A percentile compares a stretch with the other conserved stretches of the same genome.
Evolutionary conservation across 768 basidiomycete genomes (phyloP).

Genomic region (Butyriboletus loyo): DNA sequence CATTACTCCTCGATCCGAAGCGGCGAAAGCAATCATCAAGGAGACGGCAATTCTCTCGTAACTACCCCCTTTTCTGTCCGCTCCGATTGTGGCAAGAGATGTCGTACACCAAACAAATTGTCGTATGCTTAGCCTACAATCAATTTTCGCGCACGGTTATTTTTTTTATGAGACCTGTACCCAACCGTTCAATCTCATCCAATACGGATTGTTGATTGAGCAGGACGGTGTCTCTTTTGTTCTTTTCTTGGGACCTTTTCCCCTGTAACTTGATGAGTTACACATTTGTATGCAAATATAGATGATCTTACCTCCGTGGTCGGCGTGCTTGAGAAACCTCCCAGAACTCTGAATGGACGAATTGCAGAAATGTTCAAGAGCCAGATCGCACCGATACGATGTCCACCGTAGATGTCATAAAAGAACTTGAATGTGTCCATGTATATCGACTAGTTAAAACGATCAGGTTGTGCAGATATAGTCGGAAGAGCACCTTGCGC

Average conservation of each 20-base stretch:
- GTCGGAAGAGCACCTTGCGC: constrained; percentile 14
- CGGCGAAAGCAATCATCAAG: constrained; percentile 24
- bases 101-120: background rate
- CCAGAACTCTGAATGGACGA: constrained; percentile 74
- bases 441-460: constrained; percentile 55
- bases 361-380: constrained; percentile 64
- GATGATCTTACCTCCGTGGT: constrained; percentile 28
- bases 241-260: constrained; percentile 39
- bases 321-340: constrained; percentile 75
- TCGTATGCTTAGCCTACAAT: background rate
- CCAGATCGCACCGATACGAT: constrained; percentile 81
- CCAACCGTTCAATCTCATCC: constrained; percentile 74
- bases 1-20: constrained; percentile 31
- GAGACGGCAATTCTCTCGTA: constrained; percentile 28
- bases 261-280: constrained; percentile 16
- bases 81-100: background rate
- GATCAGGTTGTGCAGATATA: background rate
- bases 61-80: background rate
- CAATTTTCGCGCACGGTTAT: constrained; percentile 28
- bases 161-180: constrained; percentile 59
- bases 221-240: constrained; percentile 54
- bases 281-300: background rate
- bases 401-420: constrained; percentile 78
- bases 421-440: constrained; percentile 80
- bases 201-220: constrained; percentile 69